These are phyloP conservation scores for Cyberlindnera japonica DNA, from an alignment of 805 yeast species.

Conservation along the genomic window DNA sequence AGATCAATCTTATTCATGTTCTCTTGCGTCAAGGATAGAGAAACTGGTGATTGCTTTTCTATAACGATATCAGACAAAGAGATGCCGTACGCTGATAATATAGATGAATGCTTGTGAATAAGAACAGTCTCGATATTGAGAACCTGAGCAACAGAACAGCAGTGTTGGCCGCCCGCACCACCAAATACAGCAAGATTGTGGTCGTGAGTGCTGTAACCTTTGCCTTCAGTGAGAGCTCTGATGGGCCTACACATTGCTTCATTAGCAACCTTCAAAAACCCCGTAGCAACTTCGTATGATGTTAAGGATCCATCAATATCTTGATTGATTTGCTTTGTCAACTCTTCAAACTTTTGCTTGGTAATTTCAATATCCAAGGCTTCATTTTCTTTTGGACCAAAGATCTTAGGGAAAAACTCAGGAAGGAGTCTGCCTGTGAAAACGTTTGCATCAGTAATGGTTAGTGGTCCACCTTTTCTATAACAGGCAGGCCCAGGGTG, in stretches of 20 bases:
- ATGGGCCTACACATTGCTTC: constrained; percentile 46
- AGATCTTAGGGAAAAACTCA: constrained; percentile 73
- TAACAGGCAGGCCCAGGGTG: constrained; percentile 91
- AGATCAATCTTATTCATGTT: constrained; percentile 15
- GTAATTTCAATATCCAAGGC: constrained; percentile 53
- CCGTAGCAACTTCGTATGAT: constrained; percentile 42
- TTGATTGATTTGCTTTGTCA: constrained; percentile 36
- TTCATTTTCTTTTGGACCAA: constrained; percentile 77
- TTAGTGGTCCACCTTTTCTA: constrained; percentile 80
- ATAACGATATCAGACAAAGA: constrained; percentile 36
- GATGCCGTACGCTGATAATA: constrained; percentile 46
- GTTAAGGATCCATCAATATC: constrained; percentile 32
- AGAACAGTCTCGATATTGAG: constrained; percentile 39
- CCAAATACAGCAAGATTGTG: constrained; percentile 46
- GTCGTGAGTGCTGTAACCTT: constrained; percentile 39
- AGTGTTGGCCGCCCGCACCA: constrained; percentile 49
- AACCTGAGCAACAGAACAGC: constrained; percentile 39
- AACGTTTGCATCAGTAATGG: constrained; percentile 83
- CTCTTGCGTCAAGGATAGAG: constrained; percentile 25
- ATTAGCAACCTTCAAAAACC: constrained; percentile 44
- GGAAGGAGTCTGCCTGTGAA: constrained; percentile 69
- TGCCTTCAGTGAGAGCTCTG: constrained; percentile 43
- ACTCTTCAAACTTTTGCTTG: constrained; percentile 33
- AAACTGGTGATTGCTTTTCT: constrained; percentile 27
- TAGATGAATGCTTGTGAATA: constrained; percentile 44